Base-by-base conservation (phyloP, 441 rosid species). In the Flueggea neowawraea region DNA sequence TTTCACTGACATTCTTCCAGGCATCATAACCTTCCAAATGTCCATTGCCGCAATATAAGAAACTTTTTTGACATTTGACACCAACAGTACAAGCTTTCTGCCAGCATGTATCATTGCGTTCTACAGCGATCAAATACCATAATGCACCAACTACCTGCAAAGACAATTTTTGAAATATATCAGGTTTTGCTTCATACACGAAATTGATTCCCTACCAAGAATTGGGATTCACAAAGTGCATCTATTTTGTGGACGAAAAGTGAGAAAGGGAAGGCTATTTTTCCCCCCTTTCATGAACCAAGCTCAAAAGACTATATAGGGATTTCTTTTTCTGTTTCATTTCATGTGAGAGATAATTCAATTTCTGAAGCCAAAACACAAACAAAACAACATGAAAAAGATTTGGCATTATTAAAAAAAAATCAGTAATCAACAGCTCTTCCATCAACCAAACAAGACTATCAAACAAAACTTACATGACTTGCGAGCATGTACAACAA, bases 401-500 rank as follows among this genome's bases (percentile, higher is more conserved):
- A 52, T 47, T 11, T 14, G 55, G 16, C 10, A 15, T n/a, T 58
- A 63, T 13, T 14, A 13, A 10, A 16, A 43, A 56, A 13, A 16
- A 55, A 6, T 12, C 14, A 14, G 31, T 58, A 69, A 10, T 6
- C 4, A 31, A 54, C 6, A 36, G 9, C 41, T 36, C 41, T 61
- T 53, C 28, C 12, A 61, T 14, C 28, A 39, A 52, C 10, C 0
- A 52, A 50, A 58, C 53, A 53, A 63, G 54, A 57, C 22, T 1
- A 52, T n/a, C 16, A 53, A 64, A 63, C 56, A 63, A 67, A 63
- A 77, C 96, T 89, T 77, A 91, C 99, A 80, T 95, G 99, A 84
- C 99, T 95, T 49, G 96, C 95, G 57, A 95, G 99, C 96, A 95
- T 86, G 84, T 91, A 95, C 61, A 89, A 65, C 22, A 95, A 82